A percentile compares a stretch with the other conserved stretches of the same genome.
These are phyloP conservation scores for Microcyclospora pomicola DNA, from an alignment of 2,329 filamentous ascomycete genomes.

Conservation along the genomic window DNA sequence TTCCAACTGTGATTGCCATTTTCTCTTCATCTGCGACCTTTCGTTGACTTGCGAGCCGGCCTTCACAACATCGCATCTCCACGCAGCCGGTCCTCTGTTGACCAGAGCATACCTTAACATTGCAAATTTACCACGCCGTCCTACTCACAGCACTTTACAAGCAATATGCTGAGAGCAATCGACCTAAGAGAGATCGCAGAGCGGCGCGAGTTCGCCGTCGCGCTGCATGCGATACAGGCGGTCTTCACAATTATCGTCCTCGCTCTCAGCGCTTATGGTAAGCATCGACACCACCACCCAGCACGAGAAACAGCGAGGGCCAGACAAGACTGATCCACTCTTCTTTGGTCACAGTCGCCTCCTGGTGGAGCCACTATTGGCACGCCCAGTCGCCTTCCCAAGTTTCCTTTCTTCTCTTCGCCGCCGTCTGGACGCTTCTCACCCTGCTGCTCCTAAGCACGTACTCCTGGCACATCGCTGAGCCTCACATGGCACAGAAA, in stretches of 20 bases:
- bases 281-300: slow-evolving; percentile 13
- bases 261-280: slow-evolving; percentile 61
- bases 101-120: too few species aligned
- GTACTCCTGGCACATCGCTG: slow-evolving; percentile 35
- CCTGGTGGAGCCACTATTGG: slow-evolving; percentile 39
- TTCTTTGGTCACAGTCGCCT: slow-evolving; percentile 38
- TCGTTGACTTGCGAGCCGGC: too few species aligned
- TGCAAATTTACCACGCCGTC: too few species aligned
- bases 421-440: slow-evolving; percentile 60
- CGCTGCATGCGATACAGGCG: slow-evolving; percentile 52
- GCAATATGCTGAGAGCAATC: too few species aligned
- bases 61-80: too few species aligned
- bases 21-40: too few species aligned
- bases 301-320: slow-evolving; percentile 1
- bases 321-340: slow-evolving; percentile 1
- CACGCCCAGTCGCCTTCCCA: slow-evolving; percentile 39
- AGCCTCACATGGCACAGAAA: slow-evolving; percentile 43
- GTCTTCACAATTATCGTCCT: slow-evolving; percentile 61
- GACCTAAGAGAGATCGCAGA: background rate
- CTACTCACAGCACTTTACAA: too few species aligned
- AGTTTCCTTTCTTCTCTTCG: slow-evolving; percentile 70
- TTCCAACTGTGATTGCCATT: too few species aligned
- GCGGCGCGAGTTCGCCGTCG: slow-evolving; percentile 32
- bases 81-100: too few species aligned
- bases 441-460: slow-evolving; percentile 55